These are phyloP conservation scores for Citrus unshiu DNA, from an alignment of 345 rosid genomes.

Conservation along the genomic window DNA sequence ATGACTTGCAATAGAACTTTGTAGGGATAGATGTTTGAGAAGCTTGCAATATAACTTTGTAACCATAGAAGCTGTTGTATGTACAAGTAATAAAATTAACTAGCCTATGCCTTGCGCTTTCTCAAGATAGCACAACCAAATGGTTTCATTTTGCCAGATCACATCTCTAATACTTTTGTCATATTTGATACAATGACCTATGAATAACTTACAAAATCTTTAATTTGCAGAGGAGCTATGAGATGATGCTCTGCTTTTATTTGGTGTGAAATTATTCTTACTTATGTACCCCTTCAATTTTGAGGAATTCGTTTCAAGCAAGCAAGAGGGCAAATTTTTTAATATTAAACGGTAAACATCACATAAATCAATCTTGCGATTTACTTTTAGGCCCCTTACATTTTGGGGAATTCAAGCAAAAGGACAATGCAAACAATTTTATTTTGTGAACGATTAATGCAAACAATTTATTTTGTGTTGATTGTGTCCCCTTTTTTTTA, in stretches of 20 bases:
- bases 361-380: neutral
- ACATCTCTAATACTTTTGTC: neutral
- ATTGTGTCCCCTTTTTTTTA: too few species aligned
- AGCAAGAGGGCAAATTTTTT: neutral
- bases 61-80: neutral
- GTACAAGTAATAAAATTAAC: neutral
- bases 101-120: neutral
- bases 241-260: neutral
- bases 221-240: neutral
- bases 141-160: neutral
- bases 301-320: neutral
- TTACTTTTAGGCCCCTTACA: too few species aligned
- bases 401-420: too few species aligned
- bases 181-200: too few species aligned
- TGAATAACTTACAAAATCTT: neutral
- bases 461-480: too few species aligned
- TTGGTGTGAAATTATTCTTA: neutral
- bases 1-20: neutral
- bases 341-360: neutral
- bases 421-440: too few species aligned
- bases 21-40: neutral
- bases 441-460: too few species aligned
- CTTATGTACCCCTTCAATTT: neutral
- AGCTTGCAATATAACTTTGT: neutral
- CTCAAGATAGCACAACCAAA: neutral